These are phyloP conservation scores for Obba rivulosa DNA, from an alignment of 768 basidiomycete species.

Conservation along the genomic window DNA sequence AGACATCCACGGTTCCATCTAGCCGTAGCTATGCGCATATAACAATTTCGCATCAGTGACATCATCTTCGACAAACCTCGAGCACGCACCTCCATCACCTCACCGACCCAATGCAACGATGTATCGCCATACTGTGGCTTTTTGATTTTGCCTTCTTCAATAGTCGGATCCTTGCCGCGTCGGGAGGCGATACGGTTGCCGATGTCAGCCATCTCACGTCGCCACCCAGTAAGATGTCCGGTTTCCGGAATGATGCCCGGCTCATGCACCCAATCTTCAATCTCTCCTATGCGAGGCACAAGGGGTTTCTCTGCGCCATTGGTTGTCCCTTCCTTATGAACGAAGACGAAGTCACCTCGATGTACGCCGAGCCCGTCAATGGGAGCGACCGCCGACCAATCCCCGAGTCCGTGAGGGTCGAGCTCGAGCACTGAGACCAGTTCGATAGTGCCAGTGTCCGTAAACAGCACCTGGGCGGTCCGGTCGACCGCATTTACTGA, in stretches of 20 bases:
- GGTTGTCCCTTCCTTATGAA: constrained; percentile 62
- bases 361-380: constrained; percentile 72
- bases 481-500: constrained; percentile 67
- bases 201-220: constrained; percentile 64
- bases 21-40: constrained; percentile 49
- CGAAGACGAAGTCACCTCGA: constrained; percentile 79
- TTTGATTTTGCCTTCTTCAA: constrained; percentile 38
- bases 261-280: constrained; percentile 77
- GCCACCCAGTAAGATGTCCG: constrained; percentile 61
- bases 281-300: constrained; percentile 81
- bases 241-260: constrained; percentile 36
- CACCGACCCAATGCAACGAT: constrained; percentile 75
- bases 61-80: background rate
- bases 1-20: constrained; percentile 70
- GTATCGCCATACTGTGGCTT: constrained; percentile 35
- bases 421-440: constrained; percentile 82
- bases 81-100: constrained; percentile 72
- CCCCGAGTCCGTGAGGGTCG: constrained; percentile 73
- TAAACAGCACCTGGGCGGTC: constrained; percentile 60
- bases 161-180: constrained; percentile 28
- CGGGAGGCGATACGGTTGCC: constrained; percentile 53
- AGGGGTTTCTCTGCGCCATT: constrained; percentile 67
- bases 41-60: background rate
- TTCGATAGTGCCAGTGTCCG: constrained; percentile 50
- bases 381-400: constrained; percentile 38